Evolutionary conservation across 176 grass and related monocot species (phyloP).

Genomic region (sorghum (Sorghum bicolor)): Sorghum_bicolor_NCBIv3 NC_012877.2:53209001-53209500

Average conservation of each 20-base stretch:
- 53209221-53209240: background rate
- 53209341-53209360: no score
- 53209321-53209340: background rate
- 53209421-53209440: background rate
- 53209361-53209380: no score
- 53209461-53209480: background rate
- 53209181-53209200: background rate
- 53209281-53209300: background rate
- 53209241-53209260: background rate
- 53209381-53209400: background rate
- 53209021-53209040: no score
- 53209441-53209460: background rate
- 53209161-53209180: background rate
- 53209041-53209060: no score
- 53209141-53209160: background rate
- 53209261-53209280: background rate
- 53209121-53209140: background rate
- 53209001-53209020: background rate
- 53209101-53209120: background rate
- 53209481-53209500: background rate
- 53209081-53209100: background rate
- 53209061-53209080: background rate
- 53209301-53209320: background rate
- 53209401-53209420: background rate
- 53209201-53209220: background rate